Conservation (phyloP, 495 filamentous ascomycete species). For the Xylaria bambusicola region DNA sequence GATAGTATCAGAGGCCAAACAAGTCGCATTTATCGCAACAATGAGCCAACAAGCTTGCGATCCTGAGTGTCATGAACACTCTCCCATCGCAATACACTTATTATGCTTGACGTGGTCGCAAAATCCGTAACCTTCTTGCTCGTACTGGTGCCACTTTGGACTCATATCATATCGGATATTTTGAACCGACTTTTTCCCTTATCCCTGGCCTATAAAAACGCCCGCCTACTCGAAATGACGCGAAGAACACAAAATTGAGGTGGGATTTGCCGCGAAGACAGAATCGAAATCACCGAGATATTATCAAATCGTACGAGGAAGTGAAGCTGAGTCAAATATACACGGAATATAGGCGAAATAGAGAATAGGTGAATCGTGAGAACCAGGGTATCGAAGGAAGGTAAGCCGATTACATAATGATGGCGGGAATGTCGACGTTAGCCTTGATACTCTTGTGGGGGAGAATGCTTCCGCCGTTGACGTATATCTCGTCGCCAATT, state of each 20-base stretch:
- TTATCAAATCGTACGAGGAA: slow-evolving; percentile 32
- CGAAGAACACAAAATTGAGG: slow-evolving; percentile 17
- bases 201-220: slow-evolving; percentile 18
- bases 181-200: slow-evolving; percentile 17
- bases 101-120: neutral
- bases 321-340: slow-evolving; percentile 26
- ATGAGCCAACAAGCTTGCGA: neutral
- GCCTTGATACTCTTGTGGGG: slow-evolving; percentile 99
- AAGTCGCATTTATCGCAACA: neutral
- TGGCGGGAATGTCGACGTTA: slow-evolving; percentile 91
- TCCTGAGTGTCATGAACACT: neutral
- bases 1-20: slow-evolving; percentile 1
- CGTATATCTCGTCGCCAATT: slow-evolving; percentile 97
- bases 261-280: slow-evolving; percentile 12
- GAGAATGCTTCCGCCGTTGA: slow-evolving; percentile 94
- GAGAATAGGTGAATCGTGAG: slow-evolving; percentile 1
- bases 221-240: slow-evolving; percentile 15
- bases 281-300: slow-evolving; percentile 23
- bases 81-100: neutral
- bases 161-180: neutral
- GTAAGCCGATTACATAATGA: slow-evolving; percentile 69
- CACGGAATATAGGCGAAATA: slow-evolving; percentile 20
- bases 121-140: neutral
- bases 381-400: slow-evolving; percentile 3
- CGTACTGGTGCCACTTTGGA: slow-evolving; percentile 1